Evolutionary conservation across 306 rosid genomes (phyloP), one percentile per base, ranked within the genome.

Genomic region (Quercus gilva): DNA sequence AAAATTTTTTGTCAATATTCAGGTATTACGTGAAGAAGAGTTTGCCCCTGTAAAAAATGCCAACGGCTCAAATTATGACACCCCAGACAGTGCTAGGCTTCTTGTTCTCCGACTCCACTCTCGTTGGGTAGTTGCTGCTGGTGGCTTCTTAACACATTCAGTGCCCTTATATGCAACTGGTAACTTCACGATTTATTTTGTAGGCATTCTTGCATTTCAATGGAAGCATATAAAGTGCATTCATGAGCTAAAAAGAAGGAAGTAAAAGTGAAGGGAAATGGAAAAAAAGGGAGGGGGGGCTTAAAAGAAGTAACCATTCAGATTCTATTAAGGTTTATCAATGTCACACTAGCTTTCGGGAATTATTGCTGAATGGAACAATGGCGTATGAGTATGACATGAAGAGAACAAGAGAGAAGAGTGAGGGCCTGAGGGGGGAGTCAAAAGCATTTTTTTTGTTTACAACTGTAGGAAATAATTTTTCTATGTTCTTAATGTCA

Each of bases 121-220:
- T 77, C 99, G 98, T 43, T 96, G 99, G 99, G 96, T 93, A 45
- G 94, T 91, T 53, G 98, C 98, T 31, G 99, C 99, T 29, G 99
- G 99, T 52, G 99, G 99, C 83, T 96, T 96, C 91, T 86, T 96
- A 78, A 96, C 99, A 10, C 99, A 96, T 82, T 96, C 99, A 9
- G 98, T 96, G 78, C 99, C 99, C 64, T 78, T 96, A 73, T 93
- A 93, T 77, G 90, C 98, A 76, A 96, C 99, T 14, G 99, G 98
- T 91, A 86, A 81, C 69, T 70, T 63, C 19, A 9, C 64, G 5
- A 28, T 67, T 52, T 26, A 15, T 72, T 75, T 67, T 35, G 13
- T 74, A 5, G 41, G 9, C n/a, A 5, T 35, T 63, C 57, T 35
- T 80, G 18, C 19, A 19, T 52, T 29, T 20, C 55, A 18, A 55